phyloP scores from a whole-genome alignment of 768 basidiomycete genomes.

The Termitomyces sp. region DNA sequence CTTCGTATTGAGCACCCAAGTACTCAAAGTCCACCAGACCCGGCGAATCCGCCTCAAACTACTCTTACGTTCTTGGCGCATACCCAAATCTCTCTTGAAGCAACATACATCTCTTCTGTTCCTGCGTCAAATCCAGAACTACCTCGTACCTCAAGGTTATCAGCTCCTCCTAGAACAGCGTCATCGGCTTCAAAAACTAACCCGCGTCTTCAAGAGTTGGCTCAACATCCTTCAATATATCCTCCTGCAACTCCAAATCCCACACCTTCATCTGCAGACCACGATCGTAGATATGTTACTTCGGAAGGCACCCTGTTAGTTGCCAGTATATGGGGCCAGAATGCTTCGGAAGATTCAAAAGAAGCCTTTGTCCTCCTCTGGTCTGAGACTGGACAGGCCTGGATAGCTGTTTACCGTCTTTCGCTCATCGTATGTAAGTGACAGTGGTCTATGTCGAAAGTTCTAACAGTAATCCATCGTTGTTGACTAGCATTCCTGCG shows the following conservation, averaged over 20 bases:
- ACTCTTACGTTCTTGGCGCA: conserved; percentile 62
- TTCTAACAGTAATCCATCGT: neutral
- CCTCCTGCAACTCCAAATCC: conserved; percentile 86
- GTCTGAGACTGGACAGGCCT: conserved; percentile 52
- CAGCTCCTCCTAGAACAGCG: conserved; percentile 53
- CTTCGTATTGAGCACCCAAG: conserved; percentile 59
- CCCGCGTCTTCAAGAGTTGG: conserved; percentile 25
- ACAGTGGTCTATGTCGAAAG: neutral
- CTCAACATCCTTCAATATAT: conserved; percentile 60
- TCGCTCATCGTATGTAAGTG: conserved; percentile 75
- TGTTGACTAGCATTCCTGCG: conserved; percentile 60
- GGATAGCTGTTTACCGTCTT: conserved; percentile 80
- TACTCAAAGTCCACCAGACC: conserved; percentile 27
- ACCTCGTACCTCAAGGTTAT: conserved; percentile 32
- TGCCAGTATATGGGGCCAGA: conserved; percentile 73
- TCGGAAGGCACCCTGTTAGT: conserved; percentile 74
- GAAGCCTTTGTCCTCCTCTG: conserved; percentile 66
- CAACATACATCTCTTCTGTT: conserved; percentile 66
- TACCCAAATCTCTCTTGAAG: conserved; percentile 75
- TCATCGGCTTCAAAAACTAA: conserved; percentile 37
- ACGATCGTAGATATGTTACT: conserved; percentile 72
- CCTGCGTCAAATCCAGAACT: conserved; percentile 29
- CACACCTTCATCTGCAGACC: conserved; percentile 64
- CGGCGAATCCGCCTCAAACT: conserved; percentile 34
- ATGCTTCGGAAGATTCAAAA: conserved; percentile 32